These are phyloP conservation scores for Bryoerythrophyllum caledonicum DNA, from an alignment of 225 moss, liverwort and hornwort genomes.

Conservation along the genomic window DNA sequence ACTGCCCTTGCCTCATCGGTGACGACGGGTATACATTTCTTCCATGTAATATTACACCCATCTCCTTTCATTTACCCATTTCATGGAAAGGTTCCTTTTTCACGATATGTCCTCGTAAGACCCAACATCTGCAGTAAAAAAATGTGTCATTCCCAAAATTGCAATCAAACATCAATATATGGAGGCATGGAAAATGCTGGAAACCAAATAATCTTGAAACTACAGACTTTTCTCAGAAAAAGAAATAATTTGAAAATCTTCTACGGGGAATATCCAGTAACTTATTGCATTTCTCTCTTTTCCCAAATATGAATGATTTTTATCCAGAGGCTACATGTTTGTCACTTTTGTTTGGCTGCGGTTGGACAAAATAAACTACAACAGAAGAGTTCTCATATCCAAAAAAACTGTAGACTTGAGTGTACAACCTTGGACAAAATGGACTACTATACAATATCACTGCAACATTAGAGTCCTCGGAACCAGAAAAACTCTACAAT, in stretches of 20 bases:
- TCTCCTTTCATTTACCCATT: background rate
- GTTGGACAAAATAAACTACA: background rate
- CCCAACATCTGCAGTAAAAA: background rate
- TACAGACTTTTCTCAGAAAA: background rate
- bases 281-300: background rate
- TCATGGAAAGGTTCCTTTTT: too few relatives aligned
- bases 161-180: conserved; percentile 1
- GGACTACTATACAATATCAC: background rate
- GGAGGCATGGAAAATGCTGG: background rate
- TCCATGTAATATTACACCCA: background rate
- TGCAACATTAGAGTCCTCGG: background rate
- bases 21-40: too few relatives aligned
- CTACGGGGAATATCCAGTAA: background rate
- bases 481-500: background rate
- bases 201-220: background rate
- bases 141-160: background rate
- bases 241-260: background rate
- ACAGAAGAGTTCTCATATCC: too few relatives aligned
- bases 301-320: background rate
- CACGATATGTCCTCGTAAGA: too few relatives aligned
- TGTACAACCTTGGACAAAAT: background rate
- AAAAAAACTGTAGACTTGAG: too few relatives aligned
- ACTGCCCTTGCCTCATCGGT: too few relatives aligned
- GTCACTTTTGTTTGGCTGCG: background rate
- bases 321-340: background rate